These are phyloP conservation scores for Ophioceras dolichostomum DNA, from an alignment of 2,329 filamentous ascomycete species.

Conservation along the genomic window DNA sequence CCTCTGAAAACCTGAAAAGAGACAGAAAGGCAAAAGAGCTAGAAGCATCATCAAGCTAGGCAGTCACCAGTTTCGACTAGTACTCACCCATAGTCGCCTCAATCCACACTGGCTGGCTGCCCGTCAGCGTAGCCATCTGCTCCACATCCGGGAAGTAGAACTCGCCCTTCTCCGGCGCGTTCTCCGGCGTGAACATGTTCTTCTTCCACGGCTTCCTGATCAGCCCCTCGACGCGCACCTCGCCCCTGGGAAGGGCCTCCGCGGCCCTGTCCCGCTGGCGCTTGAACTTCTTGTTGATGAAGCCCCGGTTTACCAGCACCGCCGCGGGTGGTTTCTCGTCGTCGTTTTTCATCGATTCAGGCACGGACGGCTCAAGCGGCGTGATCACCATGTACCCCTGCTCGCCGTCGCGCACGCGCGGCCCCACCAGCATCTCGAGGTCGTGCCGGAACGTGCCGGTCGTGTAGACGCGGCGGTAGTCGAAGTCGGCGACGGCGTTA, in stretches of 20 bases:
- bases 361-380: conserved; percentile 53
- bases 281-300: conserved; percentile 70
- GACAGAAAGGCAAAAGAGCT: not conserved
- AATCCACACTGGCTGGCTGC: conserved; percentile 84
- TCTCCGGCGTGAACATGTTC: conserved; percentile 94
- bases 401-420: conserved; percentile 76
- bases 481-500: conserved; percentile 73
- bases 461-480: conserved; percentile 75
- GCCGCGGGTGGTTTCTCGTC: conserved; percentile 43
- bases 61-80: no score
- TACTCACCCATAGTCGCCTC: conserved; percentile 82
- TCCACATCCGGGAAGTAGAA: conserved; percentile 93
- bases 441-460: conserved; percentile 70
- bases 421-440: conserved; percentile 91
- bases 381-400: conserved; percentile 89
- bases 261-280: conserved; percentile 48
- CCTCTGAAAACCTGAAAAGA: conserved; percentile 3
- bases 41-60: conserved; percentile 9
- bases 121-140: conserved; percentile 77
- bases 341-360: not conserved
- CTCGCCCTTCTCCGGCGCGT: conserved; percentile 67
- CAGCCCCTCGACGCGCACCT: conserved; percentile 72
- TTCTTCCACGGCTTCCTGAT: conserved; percentile 88
- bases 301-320: conserved; percentile 80
- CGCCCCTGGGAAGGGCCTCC: conserved; percentile 53